A percentile compares a stretch with the other conserved stretches of the same genome.
These are phyloP conservation scores for Gaillardinia entomophila DNA, from an alignment of 805 yeast genomes.

Conservation along the genomic window DNA sequence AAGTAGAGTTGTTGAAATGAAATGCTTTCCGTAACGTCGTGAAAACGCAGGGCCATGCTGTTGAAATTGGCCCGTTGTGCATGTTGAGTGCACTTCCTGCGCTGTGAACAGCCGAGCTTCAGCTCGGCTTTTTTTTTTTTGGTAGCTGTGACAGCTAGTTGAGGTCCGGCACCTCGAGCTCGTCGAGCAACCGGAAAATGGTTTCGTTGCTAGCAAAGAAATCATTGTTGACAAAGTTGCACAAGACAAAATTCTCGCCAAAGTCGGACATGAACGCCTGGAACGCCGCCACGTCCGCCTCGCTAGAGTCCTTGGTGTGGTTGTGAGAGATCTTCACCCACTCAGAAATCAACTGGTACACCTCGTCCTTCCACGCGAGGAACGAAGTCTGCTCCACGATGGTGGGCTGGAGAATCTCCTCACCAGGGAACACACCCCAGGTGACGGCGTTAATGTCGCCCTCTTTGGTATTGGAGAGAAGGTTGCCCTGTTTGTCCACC, in stretches of 20 bases:
- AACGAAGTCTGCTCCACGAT: slow-evolving; percentile 89
- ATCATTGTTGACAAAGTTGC: slow-evolving; percentile 89
- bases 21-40: slow-evolving; percentile 16
- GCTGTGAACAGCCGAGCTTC: background rate
- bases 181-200: slow-evolving; percentile 51
- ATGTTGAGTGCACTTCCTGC: slow-evolving; percentile 27
- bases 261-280: slow-evolving; percentile 40
- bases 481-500: slow-evolving; percentile 51
- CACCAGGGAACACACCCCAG: slow-evolving; percentile 82
- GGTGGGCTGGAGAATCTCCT: slow-evolving; percentile 91
- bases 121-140: background rate
- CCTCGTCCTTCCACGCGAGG: slow-evolving; percentile 96
- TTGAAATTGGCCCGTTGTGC: slow-evolving; percentile 18
- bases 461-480: slow-evolving; percentile 63
- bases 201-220: slow-evolving; percentile 49
- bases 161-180: slow-evolving; percentile 11
- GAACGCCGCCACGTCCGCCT: slow-evolving; percentile 25
- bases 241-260: slow-evolving; percentile 60
- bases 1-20: slow-evolving; percentile 23
- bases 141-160: background rate
- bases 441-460: slow-evolving; percentile 91
- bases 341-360: slow-evolving; percentile 72
- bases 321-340: slow-evolving; percentile 59
- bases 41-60: slow-evolving; percentile 12
- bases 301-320: slow-evolving; percentile 24